Conservation (phyloP, 768 basidiomycete species). For the Cystofilobasidium macerans region DNA sequence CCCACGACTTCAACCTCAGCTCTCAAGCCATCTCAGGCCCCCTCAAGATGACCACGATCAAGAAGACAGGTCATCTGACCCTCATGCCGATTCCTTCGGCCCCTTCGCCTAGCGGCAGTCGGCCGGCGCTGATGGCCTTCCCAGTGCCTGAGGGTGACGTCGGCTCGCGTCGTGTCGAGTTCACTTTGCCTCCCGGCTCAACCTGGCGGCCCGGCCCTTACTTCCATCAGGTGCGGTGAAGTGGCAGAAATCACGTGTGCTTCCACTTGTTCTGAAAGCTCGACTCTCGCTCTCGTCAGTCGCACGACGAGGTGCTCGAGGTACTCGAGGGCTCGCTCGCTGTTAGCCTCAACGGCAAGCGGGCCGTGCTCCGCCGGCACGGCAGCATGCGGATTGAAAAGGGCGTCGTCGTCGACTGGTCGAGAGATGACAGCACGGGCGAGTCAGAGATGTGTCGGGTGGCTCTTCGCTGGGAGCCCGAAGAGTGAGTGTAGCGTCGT, state of each 20-base stretch:
- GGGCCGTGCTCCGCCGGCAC: not conserved
- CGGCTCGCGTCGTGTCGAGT: not conserved
- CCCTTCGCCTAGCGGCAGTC: not conserved
- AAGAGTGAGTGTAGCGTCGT: too few relatives aligned
- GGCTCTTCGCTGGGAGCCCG: not conserved
- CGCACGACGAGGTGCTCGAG: slow-evolving; percentile 2
- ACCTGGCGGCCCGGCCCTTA: not conserved
- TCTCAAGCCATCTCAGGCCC: not conserved
- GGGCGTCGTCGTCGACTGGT: slow-evolving; percentile 1
- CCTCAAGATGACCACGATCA: not conserved
- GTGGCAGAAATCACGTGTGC: too few relatives aligned
- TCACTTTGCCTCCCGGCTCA: not conserved
- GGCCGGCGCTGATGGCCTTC: not conserved
- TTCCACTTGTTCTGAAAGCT: too few relatives aligned
- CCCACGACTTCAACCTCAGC: too few relatives aligned
- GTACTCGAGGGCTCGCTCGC: not conserved
- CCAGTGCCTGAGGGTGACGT: not conserved
- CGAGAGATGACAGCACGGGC: not conserved
- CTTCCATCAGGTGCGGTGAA: not conserved
- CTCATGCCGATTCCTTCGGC: not conserved
- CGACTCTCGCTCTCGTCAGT: not conserved
- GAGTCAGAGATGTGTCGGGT: not conserved
- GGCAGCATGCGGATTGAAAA: not conserved
- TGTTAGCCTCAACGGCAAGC: not conserved
- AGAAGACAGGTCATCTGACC: not conserved